Conservation (phyloP, 2,329 filamentous ascomycete species). For the Colletotrichum sansevieriae region DNA sequence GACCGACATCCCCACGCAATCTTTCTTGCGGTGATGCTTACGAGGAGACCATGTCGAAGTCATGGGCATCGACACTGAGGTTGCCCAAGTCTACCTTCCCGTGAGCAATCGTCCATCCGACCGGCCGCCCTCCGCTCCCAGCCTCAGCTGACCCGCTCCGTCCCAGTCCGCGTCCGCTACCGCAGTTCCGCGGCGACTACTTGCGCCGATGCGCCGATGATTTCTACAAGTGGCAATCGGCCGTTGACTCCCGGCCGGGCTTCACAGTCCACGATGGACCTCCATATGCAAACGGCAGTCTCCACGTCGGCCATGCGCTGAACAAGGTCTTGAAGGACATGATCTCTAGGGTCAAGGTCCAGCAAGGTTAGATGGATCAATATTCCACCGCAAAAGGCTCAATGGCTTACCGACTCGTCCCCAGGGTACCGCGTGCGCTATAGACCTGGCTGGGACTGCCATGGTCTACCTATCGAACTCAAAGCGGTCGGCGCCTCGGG, state of each 20-base stretch:
- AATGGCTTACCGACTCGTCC: slow-evolving; percentile 3
- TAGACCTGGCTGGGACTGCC: slow-evolving; percentile 96
- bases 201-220: slow-evolving; percentile 86
- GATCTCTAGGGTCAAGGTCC: slow-evolving; percentile 84
- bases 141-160: slow-evolving; percentile 32
- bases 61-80: slow-evolving; percentile 80
- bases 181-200: slow-evolving; percentile 67
- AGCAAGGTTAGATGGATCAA: slow-evolving; percentile 64
- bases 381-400: neutral
- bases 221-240: slow-evolving; percentile 88
- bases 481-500: slow-evolving; percentile 80
- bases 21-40: slow-evolving; percentile 37
- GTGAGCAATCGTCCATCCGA: slow-evolving; percentile 55
- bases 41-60: slow-evolving; percentile 61
- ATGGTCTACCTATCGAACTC: slow-evolving; percentile 95
- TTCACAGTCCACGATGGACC: slow-evolving; percentile 96
- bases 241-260: slow-evolving; percentile 65
- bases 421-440: slow-evolving; percentile 79
- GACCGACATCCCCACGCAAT: neutral
- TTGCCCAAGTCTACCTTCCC: slow-evolving; percentile 82
- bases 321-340: slow-evolving; percentile 99
- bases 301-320: slow-evolving; percentile 94
- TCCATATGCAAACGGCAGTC: slow-evolving; percentile 92
- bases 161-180: slow-evolving; percentile 64
- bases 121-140: slow-evolving; percentile 42